Evolutionary conservation across 1,284 basidiomycete genomes (phyloP), one percentile per base, ranked within the genome.

Genomic region (Pisolithus thermaeus): DNA sequence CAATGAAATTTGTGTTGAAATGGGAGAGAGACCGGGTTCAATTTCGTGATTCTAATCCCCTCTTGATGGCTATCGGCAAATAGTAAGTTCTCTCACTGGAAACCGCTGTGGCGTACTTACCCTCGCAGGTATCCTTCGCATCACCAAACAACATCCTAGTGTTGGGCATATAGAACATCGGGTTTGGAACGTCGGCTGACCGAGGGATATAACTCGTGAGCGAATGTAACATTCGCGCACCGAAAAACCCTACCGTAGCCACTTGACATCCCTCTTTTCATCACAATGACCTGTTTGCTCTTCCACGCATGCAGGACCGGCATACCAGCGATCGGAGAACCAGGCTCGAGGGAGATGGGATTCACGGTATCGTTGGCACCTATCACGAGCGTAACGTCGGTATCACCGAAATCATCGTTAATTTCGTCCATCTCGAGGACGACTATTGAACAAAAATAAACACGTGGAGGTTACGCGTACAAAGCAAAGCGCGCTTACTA

Each of bases 341-440:
- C 88, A 5, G 86, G 78, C 68, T 92, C 89, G n/a, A 92, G 74
- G 20, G 90, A 87, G 56, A 92, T 91, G 9, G 90, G 90, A 66
- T 92, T 92, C 49, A 92, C 89, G 2, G 90, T 92, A 65, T 92
- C 90, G 60, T 92, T 92, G n/a, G 90, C 90, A 43, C 90, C 90
- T 56, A 90, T 89, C 56, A 90, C 89, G 20, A 92, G 78, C 11
- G 86, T 88, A 9, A 92, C 79, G 63, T 92, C 90, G 0, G 90
- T 92, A 30, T 89, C 85, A 50, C 75, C 73, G 68, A 92, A 92
- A 65, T 92, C 90, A 47, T 92, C 89, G 62, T 92, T 91, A 70
- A 92, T 92, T 69, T 92, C 90, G 59, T 92, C 90, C 90, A 92
- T 92, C 71, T 92, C 90, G 51, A 89, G 73, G 27, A 92, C 89